phyloP scores from a whole-genome alignment of 2,329 filamentous ascomycete genomes.

The Penicillium aurantiogriseum region DNA sequence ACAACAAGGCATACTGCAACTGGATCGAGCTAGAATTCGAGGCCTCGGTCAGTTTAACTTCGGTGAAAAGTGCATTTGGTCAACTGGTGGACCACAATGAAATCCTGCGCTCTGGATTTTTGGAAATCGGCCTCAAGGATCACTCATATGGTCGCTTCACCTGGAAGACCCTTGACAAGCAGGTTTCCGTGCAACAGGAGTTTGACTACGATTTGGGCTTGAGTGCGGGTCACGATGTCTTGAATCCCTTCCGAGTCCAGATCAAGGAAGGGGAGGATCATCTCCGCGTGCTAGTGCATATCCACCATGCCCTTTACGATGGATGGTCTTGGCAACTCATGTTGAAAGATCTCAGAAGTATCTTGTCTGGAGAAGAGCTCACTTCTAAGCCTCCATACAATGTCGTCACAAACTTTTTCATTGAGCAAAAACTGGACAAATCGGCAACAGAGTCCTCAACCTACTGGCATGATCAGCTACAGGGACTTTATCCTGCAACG shows the following conservation, averaged over 20 bases:
- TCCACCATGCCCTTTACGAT: constrained; percentile 86
- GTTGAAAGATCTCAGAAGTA: constrained; percentile 60
- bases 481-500: constrained; percentile 53
- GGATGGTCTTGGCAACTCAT: constrained; percentile 88
- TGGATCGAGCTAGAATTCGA: constrained; percentile 66
- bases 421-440: constrained; percentile 24
- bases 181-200: constrained; percentile 46
- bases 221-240: constrained; percentile 37
- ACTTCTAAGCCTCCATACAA: constrained; percentile 58
- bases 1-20: constrained; percentile 70
- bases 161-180: constrained; percentile 53
- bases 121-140: constrained; percentile 45
- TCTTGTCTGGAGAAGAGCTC: constrained; percentile 44
- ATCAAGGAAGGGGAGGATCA: constrained; percentile 38
- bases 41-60: constrained; percentile 29
- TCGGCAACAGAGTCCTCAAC: constrained; percentile 47
- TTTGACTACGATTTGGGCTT: constrained; percentile 44
- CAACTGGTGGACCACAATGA: constrained; percentile 57
- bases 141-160: constrained; percentile 62
- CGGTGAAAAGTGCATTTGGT: constrained; percentile 52
- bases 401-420: constrained; percentile 55
- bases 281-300: constrained; percentile 49
- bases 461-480: constrained; percentile 70
- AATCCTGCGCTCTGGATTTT: constrained; percentile 73
- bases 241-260: constrained; percentile 64